Percentiles rank a stretch among this genome's conserved stretches.
Evolutionary conservation across 2,329 filamentous ascomycete species (phyloP).

Genomic region (Talaromyces sp.): DNA sequence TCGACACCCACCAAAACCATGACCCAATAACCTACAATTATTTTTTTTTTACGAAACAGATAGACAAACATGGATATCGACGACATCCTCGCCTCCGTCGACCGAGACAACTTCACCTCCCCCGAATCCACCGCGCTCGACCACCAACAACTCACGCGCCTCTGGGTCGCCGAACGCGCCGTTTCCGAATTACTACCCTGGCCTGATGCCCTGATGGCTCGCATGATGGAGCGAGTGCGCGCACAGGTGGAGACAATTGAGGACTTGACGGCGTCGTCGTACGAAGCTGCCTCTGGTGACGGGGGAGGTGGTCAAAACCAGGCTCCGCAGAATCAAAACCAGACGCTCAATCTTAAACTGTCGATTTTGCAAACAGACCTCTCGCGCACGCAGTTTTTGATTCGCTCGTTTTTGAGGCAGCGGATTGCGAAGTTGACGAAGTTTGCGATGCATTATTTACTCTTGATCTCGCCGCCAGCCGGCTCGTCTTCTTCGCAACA

Average conservation of each 20-base stretch:
- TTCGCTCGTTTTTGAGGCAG: constrained; percentile 74
- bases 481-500: constrained; percentile 13
- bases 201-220: constrained; percentile 69
- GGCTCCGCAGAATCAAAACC: constrained; percentile 61
- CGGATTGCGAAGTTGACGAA: constrained; percentile 69
- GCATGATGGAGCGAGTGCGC: constrained; percentile 64
- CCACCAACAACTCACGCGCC: constrained; percentile 80
- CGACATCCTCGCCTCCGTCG: constrained; percentile 70
- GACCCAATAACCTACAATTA: background rate
- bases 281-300: constrained; percentile 37
- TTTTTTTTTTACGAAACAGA: background rate
- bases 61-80: constrained; percentile 65
- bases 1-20: background rate
- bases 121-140: constrained; percentile 49
- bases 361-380: constrained; percentile 96
- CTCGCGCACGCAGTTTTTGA: constrained; percentile 85
- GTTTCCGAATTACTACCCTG: constrained; percentile 84
- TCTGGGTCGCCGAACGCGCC: constrained; percentile 87
- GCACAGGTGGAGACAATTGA: constrained; percentile 60
- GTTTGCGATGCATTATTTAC: constrained; percentile 46
- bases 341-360: constrained; percentile 84
- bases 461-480: constrained; percentile 19
- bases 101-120: constrained; percentile 46
- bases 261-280: constrained; percentile 44
- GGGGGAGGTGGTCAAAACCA: constrained; percentile 10